Evolutionary conservation across 345 rosid genomes (phyloP), one percentile per base, ranked within the genome.

Genomic region (Erysimum cheiranthoides): DNA sequence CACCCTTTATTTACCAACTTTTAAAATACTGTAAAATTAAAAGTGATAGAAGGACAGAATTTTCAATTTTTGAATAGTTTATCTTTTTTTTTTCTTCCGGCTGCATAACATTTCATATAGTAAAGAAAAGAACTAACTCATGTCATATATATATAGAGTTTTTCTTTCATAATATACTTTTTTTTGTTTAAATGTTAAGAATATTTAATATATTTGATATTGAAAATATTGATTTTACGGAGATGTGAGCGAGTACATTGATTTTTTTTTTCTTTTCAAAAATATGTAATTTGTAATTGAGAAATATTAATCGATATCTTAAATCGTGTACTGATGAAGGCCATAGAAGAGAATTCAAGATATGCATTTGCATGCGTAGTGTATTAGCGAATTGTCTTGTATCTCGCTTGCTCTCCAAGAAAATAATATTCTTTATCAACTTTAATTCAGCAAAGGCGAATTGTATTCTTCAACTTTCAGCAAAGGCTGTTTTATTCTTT

Each of bases 371-470:
- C 9, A 38, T 9, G 42, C 6, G 45, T 43, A 58, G 46, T 53
- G 64, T 73, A 47, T 42, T 34, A 18, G 18, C 35, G 59, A 46
- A 49, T 74, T 47, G 58, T 47, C 79, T 75, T 59, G 25, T 45
- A 46, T 46, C 25, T 47, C 66, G 25, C 71, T 70, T 70, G 35
- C 60, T 70, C 28, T 63, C 60, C 27, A 76, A 63, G 76, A 63
- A 61, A 62, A 5, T 45, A 70, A 27, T 77, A 77, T 77, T 70
- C 71, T 27, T 28, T 54, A 35, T 62, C 59, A 62, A 53, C 65
- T 77, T 21, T 21, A 1, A 21, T 77, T 76, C 2, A 18, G 25
- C 53, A 70, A 77, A 77, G 47, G 67, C 27, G 53, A 57, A 35
- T 17, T 32, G 12, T 56, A 30, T 70, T 57, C 61, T 70, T 64